Conservation (phyloP, 2,329 filamentous ascomycete genomes). For the Chaetomium globosum region DNA sequence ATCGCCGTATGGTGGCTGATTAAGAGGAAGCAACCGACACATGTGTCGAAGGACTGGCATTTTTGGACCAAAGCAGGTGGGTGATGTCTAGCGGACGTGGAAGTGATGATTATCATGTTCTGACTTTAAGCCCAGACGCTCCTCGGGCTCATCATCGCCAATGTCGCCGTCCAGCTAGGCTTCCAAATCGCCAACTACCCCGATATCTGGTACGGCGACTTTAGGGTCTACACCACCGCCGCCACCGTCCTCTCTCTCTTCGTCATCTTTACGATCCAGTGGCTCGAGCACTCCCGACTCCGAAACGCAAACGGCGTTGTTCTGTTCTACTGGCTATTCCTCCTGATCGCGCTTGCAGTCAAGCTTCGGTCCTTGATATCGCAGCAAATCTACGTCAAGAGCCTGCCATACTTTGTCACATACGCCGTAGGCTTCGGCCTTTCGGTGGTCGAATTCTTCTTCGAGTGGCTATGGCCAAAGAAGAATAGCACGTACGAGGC, state of each 20-base stretch:
- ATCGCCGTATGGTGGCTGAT: slow-evolving; percentile 80
- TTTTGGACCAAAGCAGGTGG: slow-evolving; percentile 90
- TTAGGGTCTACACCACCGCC: slow-evolving; percentile 81
- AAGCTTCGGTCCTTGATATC: slow-evolving; percentile 86
- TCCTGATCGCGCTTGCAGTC: slow-evolving; percentile 74
- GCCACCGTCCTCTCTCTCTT: slow-evolving; percentile 71
- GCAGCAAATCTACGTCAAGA: slow-evolving; percentile 68
- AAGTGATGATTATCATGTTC: slow-evolving; percentile 2
- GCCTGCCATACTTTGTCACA: slow-evolving; percentile 73
- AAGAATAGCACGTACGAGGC: slow-evolving; percentile 63
- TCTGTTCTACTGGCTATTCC: slow-evolving; percentile 88
- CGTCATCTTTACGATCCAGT: slow-evolving; percentile 79
- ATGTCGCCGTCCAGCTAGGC: slow-evolving; percentile 70
- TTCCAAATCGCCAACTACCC: slow-evolving; percentile 74
- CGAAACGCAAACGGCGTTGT: slow-evolving; percentile 85
- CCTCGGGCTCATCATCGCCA: slow-evolving; percentile 67
- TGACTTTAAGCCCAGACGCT: slow-evolving; percentile 48
- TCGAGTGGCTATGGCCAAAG: slow-evolving; percentile 90
- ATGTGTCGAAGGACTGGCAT: slow-evolving; percentile 81
- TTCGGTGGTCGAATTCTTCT: slow-evolving; percentile 68
- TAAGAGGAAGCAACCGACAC: slow-evolving; percentile 65
- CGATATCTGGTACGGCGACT: slow-evolving; percentile 74
- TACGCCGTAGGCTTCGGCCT: slow-evolving; percentile 74
- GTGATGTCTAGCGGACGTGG: slow-evolving; percentile 36
- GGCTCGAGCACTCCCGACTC: slow-evolving; percentile 80